Evolutionary conservation across 1,139 yeast species (phyloP), one percentile per base, ranked within the genome.

Genomic region (Sugiyamaella castrensis): DNA sequence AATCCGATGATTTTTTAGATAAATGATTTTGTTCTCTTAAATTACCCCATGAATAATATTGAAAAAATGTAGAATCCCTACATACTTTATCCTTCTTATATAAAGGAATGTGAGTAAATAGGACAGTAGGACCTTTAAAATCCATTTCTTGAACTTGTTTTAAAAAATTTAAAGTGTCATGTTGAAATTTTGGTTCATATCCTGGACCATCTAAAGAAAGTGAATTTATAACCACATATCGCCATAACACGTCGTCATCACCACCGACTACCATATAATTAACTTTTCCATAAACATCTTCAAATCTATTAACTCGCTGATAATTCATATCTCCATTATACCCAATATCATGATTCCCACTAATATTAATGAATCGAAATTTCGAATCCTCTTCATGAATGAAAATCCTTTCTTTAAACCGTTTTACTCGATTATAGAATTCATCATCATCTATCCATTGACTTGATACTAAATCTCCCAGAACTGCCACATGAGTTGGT

Each of bases 331-430:
- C 98, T 0, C 98, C 98, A 47, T 88, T 81, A 64, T 92, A 92
- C 0, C 98, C 98, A 50, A 92, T 82, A 65, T 92, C 98, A 65
- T 92, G 98, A 64, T 92, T 94, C 1, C 98, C 98, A 0, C 96
- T 84, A 37, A 92, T 72, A 63, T 92, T 91, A 52, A 88, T 76
- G 61, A 89, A 79, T 34, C 16, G 26, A 30, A 40, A 38, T 15
- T 30, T 16, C n/a, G 37, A 26, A 15, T n/a, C 1, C 40, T 84
- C 69, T 51, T 55, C 61, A 31, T 38, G 52, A 10, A 47, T 47
- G 48, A 67, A 67, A 12, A 68, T 65, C 5, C 67, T 57, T 10
- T 46, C 80, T 47, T 81, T 79, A 63, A 79, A 89, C 54, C 97
- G 71, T 53, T 73, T 74, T 0, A 92, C 87, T 52, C 98, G 75